Evolutionary conservation across 371 early-diverging fungal genomes (phyloP).

Genomic region (Fennellomyces sp.): DNA sequence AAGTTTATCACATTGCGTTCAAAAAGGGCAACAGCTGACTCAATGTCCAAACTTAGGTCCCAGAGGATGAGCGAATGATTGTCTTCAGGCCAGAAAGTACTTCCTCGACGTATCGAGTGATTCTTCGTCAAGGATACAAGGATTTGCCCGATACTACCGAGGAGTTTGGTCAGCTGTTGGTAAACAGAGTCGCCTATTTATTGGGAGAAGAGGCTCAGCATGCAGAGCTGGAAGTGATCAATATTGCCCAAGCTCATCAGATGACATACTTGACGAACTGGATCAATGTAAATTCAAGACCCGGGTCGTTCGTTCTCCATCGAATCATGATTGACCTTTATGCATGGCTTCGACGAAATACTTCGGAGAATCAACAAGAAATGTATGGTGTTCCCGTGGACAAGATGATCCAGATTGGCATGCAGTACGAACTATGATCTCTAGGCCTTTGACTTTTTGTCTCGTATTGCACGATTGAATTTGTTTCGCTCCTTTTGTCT

Average conservation of each 20-base stretch:
- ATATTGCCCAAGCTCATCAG: constrained; percentile 5
- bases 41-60: too few species aligned
- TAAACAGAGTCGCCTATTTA: constrained; percentile 6
- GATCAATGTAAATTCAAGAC: constrained; percentile 5
- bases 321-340: constrained; percentile 14
- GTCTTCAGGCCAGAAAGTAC: constrained; percentile 13
- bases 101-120: constrained; percentile 21
- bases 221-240: background rate
- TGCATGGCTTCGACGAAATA: constrained; percentile 16
- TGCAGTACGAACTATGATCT: constrained; percentile 20
- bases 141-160: constrained; percentile 12
- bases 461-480: too few species aligned
- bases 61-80: constrained; percentile 26
- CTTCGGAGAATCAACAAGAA: constrained; percentile 15
- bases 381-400: constrained; percentile 22
- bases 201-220: constrained; percentile 7
- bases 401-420: constrained; percentile 19
- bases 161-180: constrained; percentile 8
- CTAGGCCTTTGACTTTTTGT: too few species aligned
- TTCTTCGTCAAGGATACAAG: constrained; percentile 36
- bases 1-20: too few species aligned
- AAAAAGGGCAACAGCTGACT: too few species aligned
- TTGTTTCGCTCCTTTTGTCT: too few species aligned
- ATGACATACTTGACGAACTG: constrained; percentile 18
- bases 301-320: constrained; percentile 7